Base-by-base conservation (phyloP, 345 rosid species). In the Arabidopsis arenosa region DNA sequence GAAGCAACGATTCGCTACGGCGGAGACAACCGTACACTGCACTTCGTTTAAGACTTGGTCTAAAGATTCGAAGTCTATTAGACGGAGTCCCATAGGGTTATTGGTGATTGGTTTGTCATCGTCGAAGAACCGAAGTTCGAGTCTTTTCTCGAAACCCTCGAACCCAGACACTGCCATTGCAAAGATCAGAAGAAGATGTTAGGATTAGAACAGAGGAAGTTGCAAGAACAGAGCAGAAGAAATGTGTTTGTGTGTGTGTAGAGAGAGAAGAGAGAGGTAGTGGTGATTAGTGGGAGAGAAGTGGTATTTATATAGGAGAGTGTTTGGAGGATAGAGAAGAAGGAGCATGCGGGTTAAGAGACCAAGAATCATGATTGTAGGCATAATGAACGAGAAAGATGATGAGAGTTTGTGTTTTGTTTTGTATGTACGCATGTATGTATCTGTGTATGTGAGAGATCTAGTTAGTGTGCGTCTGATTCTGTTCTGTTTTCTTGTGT, bases 281-380 rank as follows among this genome's bases (percentile, higher is more conserved):
- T 79, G 74, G 70, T 67, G 78, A 61, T 44, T 17, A 58, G 70
- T 66, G 47, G 37, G 57, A 21, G 48, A 15, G 58, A 60, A 67
- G 66, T 32, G 75, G 79, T 75, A 79, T 80, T 82, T 84, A 80
- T 84, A 80, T 83, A 84, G 81, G 83, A 63, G 81, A 60, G 72
- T 32, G 59, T 32, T 58, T 75, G 80, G 23, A 83, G 77, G 73
- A 53, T 85, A 66, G 71, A 26, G 80, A 60, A 77, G 74, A 40
- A 63, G 52, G 89, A 86, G 97, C 99, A 92, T 92, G 99, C 96
- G 94, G 94, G 88, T 85, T 89, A 84, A 89, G 97, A 91, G 87
- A 90, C 97, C 96, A 85, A 86, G 86, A 90, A 87, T 89, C 90
- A 96, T 96, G 86, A 96, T 96, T 89, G 90, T 79, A 81, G 82